Percentiles rank a stretch among this genome's conserved stretches.
Conservation (phyloP, 139 green algal species). For the Closterium sp. region DNA sequence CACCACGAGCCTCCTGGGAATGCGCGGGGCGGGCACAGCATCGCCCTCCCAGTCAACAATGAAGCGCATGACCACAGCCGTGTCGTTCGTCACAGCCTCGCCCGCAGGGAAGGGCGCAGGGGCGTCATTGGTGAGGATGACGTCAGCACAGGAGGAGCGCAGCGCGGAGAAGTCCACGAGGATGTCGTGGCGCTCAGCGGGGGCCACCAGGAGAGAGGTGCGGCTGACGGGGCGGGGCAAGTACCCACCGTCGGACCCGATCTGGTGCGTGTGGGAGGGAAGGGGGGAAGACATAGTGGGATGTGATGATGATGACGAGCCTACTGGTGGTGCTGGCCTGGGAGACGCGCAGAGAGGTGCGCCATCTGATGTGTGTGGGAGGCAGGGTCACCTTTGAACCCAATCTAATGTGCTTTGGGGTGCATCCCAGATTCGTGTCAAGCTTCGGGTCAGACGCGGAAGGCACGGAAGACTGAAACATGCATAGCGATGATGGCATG, state of each 20-base stretch:
- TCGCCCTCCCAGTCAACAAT: background rate
- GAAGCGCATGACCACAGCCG: background rate
- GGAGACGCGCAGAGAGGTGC: too few relatives aligned
- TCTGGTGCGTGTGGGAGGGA: background rate
- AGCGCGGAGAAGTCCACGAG: constrained; percentile 10
- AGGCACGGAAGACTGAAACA: too few relatives aligned
- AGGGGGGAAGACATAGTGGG: too few relatives aligned
- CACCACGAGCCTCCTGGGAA: background rate
- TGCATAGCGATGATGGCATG: too few relatives aligned
- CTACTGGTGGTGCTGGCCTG: too few relatives aligned
- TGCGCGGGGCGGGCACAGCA: background rate
- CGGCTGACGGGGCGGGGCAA: background rate
- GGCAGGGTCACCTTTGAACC: too few relatives aligned
- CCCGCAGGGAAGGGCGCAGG: background rate
- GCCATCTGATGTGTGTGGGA: too few relatives aligned
- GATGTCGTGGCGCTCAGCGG: constrained; percentile 14
- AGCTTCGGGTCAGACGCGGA: too few relatives aligned
- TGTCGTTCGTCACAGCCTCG: background rate
- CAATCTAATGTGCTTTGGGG: too few relatives aligned
- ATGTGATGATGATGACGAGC: too few relatives aligned
- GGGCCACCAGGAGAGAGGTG: constrained; percentile 9
- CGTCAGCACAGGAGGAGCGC: background rate
- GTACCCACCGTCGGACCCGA: constrained; percentile 32
- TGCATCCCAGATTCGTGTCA: too few relatives aligned
- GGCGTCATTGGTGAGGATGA: constrained; percentile 1